These are phyloP conservation scores for Cyamopsis tetragonoloba DNA, from an alignment of 306 rosid species.

Conservation along the genomic window DNA sequence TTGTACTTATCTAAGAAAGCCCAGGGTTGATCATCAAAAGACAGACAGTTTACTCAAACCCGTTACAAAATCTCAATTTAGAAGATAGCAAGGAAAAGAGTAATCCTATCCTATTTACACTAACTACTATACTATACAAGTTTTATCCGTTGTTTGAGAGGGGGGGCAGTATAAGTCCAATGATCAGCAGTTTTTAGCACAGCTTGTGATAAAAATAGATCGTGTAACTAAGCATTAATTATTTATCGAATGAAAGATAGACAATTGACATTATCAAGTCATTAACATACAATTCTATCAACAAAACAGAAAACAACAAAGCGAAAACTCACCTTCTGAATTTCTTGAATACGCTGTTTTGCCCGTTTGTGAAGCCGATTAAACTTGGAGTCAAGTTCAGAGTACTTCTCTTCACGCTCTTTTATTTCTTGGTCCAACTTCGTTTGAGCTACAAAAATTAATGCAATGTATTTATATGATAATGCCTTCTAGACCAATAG, in stretches of 20 bases:
- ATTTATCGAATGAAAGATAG: conserved; percentile 15
- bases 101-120: not conserved
- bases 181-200: conserved; percentile 9
- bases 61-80: conserved; percentile 8
- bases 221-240: not conserved
- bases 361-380: conserved; percentile 96
- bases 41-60: not conserved
- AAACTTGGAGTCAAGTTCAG: conserved; percentile 87
- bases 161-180: not conserved
- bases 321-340: conserved; percentile 68
- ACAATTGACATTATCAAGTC: too few species aligned
- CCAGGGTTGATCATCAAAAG: conserved; percentile 3
- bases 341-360: conserved; percentile 95
- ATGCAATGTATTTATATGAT: conserved; percentile 32
- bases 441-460: conserved; percentile 55
- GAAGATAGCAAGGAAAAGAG: conserved; percentile 21
- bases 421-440: conserved; percentile 78
- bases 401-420: conserved; percentile 88
- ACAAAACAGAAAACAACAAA: conserved; percentile 12
- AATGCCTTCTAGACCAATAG: conserved; percentile 6
- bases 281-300: not conserved
- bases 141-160: not conserved
- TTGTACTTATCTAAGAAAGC: conserved; percentile 3
- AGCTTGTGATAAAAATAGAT: not conserved
- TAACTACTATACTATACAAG: not conserved